Evolutionary conservation across 2,329 filamentous ascomycete genomes (phyloP), one percentile per base, ranked within the genome.

Genomic region (Cryphonectria nitschkei): DNA sequence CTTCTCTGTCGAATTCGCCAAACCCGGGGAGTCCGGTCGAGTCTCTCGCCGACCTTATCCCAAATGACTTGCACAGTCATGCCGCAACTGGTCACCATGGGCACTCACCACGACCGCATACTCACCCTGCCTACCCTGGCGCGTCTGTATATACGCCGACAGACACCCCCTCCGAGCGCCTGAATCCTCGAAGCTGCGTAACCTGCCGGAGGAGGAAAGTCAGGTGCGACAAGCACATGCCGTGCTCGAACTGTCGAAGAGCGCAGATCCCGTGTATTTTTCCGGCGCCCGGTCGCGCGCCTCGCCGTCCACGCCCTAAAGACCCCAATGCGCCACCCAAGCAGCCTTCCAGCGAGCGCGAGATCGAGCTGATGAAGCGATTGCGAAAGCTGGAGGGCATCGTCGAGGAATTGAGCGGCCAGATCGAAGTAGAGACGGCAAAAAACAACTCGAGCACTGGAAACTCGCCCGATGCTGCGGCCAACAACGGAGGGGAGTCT

Each of bases 151-250:
- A 76, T 69, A 75, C 74, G 9, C 76, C 76, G 6, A 76, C 72
- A 6, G 67, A 74, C 14, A 70, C 72, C 2, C 76, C 76, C 22
- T 74, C 75, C 68, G 67, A 72, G 13, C 74, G 75, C 60, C 70
- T 75, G 39, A 75, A 75, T 34, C 74, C 74, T 8, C 70, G 74
- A 8, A 75, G 74, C 68, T 75, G 74, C 62, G 74, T 75, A n/a
- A 75, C 74, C 54, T 75, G 74, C 37, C 73, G 74, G 61, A 70
- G 73, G 65, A 70, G 74, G 39, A 92, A 93, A 79, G 92, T 94
- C 68, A 91, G 91, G 76, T 94, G 92, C 84, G 91, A 94, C 82
- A 94, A 94, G 82, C 86, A 88, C 76, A 89, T 93, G 83, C 90
- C 92, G 22, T 94, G 92, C 79, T 89, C 89, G 75, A 94, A 94